A percentile compares a stretch with the other conserved stretches of the same genome.
Conservation (phyloP, 345 rosid genomes). For the Eucalyptus pauciflora region DNA sequence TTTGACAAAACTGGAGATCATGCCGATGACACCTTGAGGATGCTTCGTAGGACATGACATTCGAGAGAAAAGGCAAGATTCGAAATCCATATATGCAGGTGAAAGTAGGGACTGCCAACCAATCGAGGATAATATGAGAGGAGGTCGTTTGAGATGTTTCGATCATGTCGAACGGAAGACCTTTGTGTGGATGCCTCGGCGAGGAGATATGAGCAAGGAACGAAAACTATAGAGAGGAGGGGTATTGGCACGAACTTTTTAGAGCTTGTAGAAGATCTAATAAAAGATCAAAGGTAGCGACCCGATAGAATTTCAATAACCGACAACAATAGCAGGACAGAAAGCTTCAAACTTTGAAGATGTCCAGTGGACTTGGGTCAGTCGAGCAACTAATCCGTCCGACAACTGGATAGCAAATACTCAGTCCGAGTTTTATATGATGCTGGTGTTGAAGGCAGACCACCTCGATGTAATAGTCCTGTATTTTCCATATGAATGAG, state of each 20-base stretch:
- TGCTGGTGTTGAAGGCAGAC: background rate
- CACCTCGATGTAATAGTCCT: background rate
- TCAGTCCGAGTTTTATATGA: background rate
- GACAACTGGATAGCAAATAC: background rate
- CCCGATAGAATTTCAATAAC: background rate
- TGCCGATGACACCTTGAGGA: fast-evolving
- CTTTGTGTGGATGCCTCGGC: background rate
- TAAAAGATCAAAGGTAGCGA: background rate
- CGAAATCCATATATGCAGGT: background rate
- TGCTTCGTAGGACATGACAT: background rate
- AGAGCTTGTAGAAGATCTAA: background rate
- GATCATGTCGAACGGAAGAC: background rate
- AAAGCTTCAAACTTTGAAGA: background rate
- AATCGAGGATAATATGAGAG: background rate
- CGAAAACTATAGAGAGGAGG: background rate
- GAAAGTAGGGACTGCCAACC: background rate
- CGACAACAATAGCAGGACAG: background rate
- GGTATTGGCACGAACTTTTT: background rate
- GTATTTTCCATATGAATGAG: background rate
- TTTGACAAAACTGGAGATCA: background rate
- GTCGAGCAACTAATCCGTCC: background rate
- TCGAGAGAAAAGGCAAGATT: background rate
- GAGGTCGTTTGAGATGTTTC: background rate
- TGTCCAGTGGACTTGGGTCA: background rate
- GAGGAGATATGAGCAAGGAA: background rate